Conservation (phyloP, 2,329 filamentous ascomycete genomes). For the Colletotrichum chlorophyti region DNA sequence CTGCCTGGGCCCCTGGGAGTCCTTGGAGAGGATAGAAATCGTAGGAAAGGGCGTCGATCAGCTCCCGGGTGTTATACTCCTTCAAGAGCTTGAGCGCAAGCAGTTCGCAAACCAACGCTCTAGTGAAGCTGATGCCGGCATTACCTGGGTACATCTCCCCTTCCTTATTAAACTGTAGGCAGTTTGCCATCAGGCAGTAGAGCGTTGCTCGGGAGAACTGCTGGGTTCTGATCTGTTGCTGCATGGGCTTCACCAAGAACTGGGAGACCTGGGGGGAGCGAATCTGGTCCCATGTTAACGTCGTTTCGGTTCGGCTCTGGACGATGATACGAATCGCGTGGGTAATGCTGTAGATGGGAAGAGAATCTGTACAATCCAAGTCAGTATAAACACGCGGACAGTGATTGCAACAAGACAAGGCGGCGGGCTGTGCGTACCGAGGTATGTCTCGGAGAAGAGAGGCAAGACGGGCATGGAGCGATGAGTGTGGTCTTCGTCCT, state of each 20-base stretch:
- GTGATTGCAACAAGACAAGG: constrained; percentile 12
- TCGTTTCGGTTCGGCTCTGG: constrained; percentile 86
- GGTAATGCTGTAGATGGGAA: constrained; percentile 89
- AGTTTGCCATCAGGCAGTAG: constrained; percentile 92
- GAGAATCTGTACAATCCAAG: constrained; percentile 64
- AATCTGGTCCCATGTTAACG: constrained; percentile 91
- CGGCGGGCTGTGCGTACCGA: constrained; percentile 60
- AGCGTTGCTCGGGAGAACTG: constrained; percentile 88
- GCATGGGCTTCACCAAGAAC: constrained; percentile 94
- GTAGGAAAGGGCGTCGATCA: constrained; percentile 94
- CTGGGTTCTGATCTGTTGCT: constrained; percentile 81
- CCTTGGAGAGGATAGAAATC: constrained; percentile 94
- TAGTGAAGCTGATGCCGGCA: constrained; percentile 81
- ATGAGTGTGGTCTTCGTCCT: constrained; percentile 41
- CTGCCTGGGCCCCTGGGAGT: constrained; percentile 57
- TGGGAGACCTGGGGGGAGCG: constrained; percentile 95
- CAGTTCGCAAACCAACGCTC: constrained; percentile 88
- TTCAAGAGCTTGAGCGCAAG: constrained; percentile 88
- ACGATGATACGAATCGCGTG: constrained; percentile 89
- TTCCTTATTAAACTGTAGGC: constrained; percentile 91
- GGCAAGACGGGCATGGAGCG: constrained; percentile 62
- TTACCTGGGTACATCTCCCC: constrained; percentile 82
- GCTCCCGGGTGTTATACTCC: constrained; percentile 86
- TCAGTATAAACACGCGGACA: background rate
- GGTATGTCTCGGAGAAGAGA: constrained; percentile 79